phyloP scores from a whole-genome alignment of 2,329 filamentous ascomycete species.

The Diaporthe sp. region DNA sequence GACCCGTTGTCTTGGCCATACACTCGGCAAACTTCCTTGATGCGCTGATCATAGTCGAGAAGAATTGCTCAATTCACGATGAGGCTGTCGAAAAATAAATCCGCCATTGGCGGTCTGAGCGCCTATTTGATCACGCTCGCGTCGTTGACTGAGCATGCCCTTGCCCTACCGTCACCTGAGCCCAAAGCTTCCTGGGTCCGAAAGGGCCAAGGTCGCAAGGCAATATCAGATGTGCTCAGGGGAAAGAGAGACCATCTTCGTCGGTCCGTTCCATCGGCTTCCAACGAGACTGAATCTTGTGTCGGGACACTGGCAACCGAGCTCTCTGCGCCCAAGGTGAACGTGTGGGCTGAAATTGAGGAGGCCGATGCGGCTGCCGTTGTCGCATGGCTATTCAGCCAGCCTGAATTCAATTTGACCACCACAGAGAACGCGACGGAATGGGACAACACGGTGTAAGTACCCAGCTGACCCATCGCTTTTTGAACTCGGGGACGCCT shows the following conservation, averaged over 20 bases:
- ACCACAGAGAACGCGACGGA: slow-evolving; percentile 49
- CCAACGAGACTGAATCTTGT: slow-evolving; percentile 41
- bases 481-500: neutral
- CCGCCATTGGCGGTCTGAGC: slow-evolving; percentile 26
- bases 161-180: slow-evolving; percentile 45
- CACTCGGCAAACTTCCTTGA: neutral
- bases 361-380: slow-evolving; percentile 55
- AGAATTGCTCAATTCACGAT: neutral
- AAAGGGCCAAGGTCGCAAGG: slow-evolving; percentile 46
- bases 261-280: neutral
- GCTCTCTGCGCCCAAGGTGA: slow-evolving; percentile 55
- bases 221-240: slow-evolving; percentile 46
- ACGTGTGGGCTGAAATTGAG: slow-evolving; percentile 57
- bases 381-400: slow-evolving; percentile 56
- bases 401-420: slow-evolving; percentile 57
- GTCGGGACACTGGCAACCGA: slow-evolving; percentile 41
- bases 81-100: slow-evolving; percentile 3
- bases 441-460: slow-evolving; percentile 56
- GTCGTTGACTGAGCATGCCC: slow-evolving; percentile 44
- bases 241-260: slow-evolving; percentile 40
- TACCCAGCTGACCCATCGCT: neutral
- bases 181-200: slow-evolving; percentile 47
- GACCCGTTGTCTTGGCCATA: neutral
- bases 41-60: neutral
- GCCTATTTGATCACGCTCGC: slow-evolving; percentile 39